Evolutionary conservation across 192 early-diverging fungal species (phyloP).

Genomic region (Geranomyces variabilis): DNA sequence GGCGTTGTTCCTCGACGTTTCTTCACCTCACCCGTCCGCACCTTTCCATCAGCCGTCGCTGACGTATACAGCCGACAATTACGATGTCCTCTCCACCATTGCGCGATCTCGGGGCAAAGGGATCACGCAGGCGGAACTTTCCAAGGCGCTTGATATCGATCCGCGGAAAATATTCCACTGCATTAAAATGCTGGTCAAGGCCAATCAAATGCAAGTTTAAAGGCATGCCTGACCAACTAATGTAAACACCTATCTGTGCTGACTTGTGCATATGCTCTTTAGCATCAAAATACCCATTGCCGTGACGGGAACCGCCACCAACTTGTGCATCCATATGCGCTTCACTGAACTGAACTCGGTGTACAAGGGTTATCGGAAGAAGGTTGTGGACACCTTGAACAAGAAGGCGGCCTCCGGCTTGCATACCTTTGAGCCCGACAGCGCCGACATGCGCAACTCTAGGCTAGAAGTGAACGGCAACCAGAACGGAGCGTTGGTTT

Average conservation of each 20-base stretch:
- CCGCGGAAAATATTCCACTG: slow-evolving; percentile 67
- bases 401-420: neutral
- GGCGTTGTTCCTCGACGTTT: neutral
- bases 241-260: no score
- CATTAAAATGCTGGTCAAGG: slow-evolving; percentile 54
- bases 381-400: neutral
- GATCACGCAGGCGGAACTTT: slow-evolving; percentile 59
- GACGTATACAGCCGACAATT: slow-evolving; percentile 32
- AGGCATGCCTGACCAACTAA: neutral
- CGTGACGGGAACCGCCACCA: slow-evolving; percentile 56
- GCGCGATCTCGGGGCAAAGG: slow-evolving; percentile 52
- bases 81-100: slow-evolving; percentile 48
- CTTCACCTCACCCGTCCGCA: neutral
- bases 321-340: slow-evolving; percentile 59
- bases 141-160: slow-evolving; percentile 58
- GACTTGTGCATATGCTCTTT: neutral
- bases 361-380: slow-evolving; percentile 50
- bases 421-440: neutral
- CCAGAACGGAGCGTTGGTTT: slow-evolving; percentile 14
- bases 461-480: neutral
- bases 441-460: neutral
- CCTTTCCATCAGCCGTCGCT: slow-evolving; percentile 8
- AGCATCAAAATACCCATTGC: slow-evolving; percentile 71
- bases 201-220: slow-evolving; percentile 54
- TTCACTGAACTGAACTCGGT: slow-evolving; percentile 54